These are phyloP conservation scores for Torulaspora franciscae DNA, from an alignment of 805 yeast species.

Conservation along the genomic window DNA sequence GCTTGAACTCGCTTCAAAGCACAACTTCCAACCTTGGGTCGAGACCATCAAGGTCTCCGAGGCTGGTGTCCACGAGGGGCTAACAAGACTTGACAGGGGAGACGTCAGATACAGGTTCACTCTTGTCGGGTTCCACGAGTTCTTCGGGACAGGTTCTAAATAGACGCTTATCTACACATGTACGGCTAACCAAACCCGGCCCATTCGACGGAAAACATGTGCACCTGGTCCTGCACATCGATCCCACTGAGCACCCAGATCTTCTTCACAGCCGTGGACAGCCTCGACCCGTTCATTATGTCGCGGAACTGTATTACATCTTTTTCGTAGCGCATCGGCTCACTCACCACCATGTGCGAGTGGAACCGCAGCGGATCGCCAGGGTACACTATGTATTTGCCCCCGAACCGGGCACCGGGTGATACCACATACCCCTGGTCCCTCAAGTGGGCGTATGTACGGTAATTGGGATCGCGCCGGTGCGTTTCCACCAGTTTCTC, in stretches of 20 bases:
- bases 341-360: constrained; percentile 68
- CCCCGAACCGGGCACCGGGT: constrained; percentile 92
- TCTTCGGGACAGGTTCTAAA: constrained; percentile 32
- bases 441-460: constrained; percentile 35
- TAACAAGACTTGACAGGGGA: constrained; percentile 49
- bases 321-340: constrained; percentile 42
- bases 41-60: constrained; percentile 54
- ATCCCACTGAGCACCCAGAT: constrained; percentile 59
- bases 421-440: constrained; percentile 49
- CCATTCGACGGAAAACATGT: constrained; percentile 82
- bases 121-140: constrained; percentile 47
- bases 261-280: constrained; percentile 91
- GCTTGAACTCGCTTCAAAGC: constrained; percentile 58
- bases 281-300: constrained; percentile 77
- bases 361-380: constrained; percentile 92
- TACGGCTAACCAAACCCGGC: constrained; percentile 77
- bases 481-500: neutral
- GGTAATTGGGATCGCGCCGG: constrained; percentile 23
- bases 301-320: constrained; percentile 51
- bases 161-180: constrained; percentile 13
- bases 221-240: constrained; percentile 24
- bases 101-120: constrained; percentile 64
- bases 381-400: constrained; percentile 82
- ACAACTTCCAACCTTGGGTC: constrained; percentile 56
- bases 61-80: constrained; percentile 49